These are phyloP conservation scores for Populus trichocarpa DNA, from an alignment of 441 rosid species.

Conservation along the genomic window DNA sequence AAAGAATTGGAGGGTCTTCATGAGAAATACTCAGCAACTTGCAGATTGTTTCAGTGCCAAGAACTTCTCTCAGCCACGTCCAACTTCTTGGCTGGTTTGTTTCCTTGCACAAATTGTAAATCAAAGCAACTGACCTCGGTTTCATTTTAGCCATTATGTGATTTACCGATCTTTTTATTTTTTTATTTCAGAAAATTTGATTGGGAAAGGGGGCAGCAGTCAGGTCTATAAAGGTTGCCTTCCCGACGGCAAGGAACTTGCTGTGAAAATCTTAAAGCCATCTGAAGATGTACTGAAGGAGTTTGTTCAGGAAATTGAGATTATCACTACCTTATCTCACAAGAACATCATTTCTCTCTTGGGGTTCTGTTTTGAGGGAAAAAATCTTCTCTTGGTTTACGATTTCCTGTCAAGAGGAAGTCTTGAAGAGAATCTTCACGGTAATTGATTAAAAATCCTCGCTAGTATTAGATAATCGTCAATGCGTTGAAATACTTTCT, in stretches of 20 bases:
- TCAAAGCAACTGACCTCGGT: constrained; percentile 12
- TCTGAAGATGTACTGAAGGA: constrained; percentile 65
- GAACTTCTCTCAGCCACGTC: constrained; percentile 68
- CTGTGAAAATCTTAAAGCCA: constrained; percentile 76
- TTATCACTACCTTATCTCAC: constrained; percentile 67
- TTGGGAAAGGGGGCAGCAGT: constrained; percentile 95
- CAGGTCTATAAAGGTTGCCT: constrained; percentile 78
- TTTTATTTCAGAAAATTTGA: constrained; percentile 53
- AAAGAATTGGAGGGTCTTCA: constrained; percentile 70
- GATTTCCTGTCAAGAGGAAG: constrained; percentile 83
- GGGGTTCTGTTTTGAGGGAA: constrained; percentile 77
- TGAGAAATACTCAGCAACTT: constrained; percentile 68
- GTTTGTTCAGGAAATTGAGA: constrained; percentile 76
- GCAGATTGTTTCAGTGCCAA: constrained; percentile 70
- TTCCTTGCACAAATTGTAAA: constrained; percentile 16
- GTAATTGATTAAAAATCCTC: constrained; percentile 27
- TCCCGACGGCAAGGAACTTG: constrained; percentile 78
- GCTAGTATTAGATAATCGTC: background rate
- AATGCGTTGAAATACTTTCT: constrained; percentile 5
- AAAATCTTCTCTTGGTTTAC: constrained; percentile 66
- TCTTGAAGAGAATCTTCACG: constrained; percentile 87
- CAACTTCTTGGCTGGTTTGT: constrained; percentile 70
- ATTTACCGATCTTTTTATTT: background rate
- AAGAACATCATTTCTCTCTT: constrained; percentile 76
- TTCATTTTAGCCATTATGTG: constrained; percentile 1